Evolutionary conservation across 495 filamentous ascomycete genomes (phyloP).

Genomic region (Neurospora sp.): DNA sequence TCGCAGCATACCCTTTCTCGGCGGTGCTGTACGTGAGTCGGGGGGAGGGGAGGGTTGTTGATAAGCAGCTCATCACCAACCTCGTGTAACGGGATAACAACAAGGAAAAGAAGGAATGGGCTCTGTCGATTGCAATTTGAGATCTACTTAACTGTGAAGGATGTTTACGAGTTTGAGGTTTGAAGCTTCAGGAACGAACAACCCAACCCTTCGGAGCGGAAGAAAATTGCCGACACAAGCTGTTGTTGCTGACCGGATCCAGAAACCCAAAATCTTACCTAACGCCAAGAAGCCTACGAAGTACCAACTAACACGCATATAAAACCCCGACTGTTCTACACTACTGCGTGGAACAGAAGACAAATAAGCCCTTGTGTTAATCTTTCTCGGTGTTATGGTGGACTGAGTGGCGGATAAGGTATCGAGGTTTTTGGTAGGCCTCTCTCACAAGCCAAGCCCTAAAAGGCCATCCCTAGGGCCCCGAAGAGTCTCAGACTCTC

Average conservation of each 20-base stretch:
- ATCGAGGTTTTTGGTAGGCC: background rate
- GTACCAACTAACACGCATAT: background rate
- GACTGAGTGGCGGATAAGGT: background rate
- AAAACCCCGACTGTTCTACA: background rate
- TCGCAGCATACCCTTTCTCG: background rate
- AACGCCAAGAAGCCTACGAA: background rate
- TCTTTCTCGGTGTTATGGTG: background rate
- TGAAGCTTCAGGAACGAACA: background rate
- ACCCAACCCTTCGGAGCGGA: background rate
- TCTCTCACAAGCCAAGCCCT: background rate
- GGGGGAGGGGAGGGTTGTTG: background rate
- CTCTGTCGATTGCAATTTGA: background rate
- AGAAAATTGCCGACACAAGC: background rate
- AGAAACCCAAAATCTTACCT: background rate
- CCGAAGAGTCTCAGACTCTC: background rate
- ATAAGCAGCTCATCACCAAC: background rate
- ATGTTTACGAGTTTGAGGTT: background rate
- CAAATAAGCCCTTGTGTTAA: background rate
- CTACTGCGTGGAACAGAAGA: background rate
- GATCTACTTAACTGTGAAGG: background rate
- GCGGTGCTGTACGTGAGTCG: background rate
- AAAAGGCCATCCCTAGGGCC: background rate
- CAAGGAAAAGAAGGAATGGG: background rate
- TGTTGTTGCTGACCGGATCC: background rate
- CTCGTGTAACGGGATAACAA: background rate